Base-by-base conservation (phyloP, 75 land plant genomes). In the Isoetes taiwanensis region DNA sequence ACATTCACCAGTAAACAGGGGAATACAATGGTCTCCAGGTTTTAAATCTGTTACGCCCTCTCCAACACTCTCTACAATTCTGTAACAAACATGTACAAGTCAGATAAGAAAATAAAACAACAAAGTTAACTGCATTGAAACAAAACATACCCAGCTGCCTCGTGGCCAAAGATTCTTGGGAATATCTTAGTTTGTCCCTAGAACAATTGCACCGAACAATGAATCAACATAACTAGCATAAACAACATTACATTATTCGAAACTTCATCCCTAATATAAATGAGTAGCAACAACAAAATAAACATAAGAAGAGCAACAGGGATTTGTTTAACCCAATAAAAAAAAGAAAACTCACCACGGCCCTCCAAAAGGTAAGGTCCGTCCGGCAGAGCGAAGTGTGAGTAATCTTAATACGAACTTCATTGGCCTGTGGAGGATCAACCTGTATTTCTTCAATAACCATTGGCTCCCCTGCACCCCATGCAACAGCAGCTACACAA, bases 161-260 rank as follows among this genome's bases (percentile, higher is more conserved):
- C 96, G 38, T 90, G 96, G 30, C 96, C 96, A 14, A 90, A 61
- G 40, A 90, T 78, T 43, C 83, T 71, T 3, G 96, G 96, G 46
- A 74, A 88, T 2, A 25, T n/a, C n/a, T n/a, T n/a, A n/a, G n/a
- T n/a, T n/a, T n/a, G n/a, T n/a, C n/a, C n/a, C n/a, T n/a, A n/a
- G n/a, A n/a, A n/a, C n/a, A n/a, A n/a, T n/a, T n/a, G n/a, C n/a
- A n/a, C n/a, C n/a, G n/a, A n/a, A n/a, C n/a, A n/a, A n/a, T n/a
- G n/a, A n/a, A n/a, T n/a, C n/a, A n/a, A n/a, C n/a, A n/a, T n/a
- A n/a, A n/a, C n/a, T n/a, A n/a, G n/a, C n/a, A n/a, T n/a, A n/a
- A n/a, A n/a, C n/a, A n/a, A n/a, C n/a, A n/a, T n/a, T n/a, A n/a
- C n/a, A n/a, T n/a, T n/a, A n/a, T n/a, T n/a, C n/a, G n/a, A n/a